Percentiles rank a stretch among this genome's conserved stretches.
Evolutionary conservation across 2,329 filamentous ascomycete species (phyloP).

Genomic region (Diaporthe destruens): DNA sequence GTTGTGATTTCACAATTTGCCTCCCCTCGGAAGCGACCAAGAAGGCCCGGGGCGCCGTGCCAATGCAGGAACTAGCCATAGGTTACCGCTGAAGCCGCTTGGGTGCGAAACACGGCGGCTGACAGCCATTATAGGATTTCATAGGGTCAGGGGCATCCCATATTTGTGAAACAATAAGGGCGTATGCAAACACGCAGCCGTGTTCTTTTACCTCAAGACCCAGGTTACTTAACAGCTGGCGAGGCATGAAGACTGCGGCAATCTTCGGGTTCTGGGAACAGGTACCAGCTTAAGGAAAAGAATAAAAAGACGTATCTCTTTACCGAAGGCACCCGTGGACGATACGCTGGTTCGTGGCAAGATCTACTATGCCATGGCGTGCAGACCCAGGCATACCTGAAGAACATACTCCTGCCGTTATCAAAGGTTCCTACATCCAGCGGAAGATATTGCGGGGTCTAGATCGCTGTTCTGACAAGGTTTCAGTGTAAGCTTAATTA

Average conservation of each 20-base stretch:
- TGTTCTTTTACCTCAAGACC: neutral
- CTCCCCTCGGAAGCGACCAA: neutral
- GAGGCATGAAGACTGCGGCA: too few relatives aligned
- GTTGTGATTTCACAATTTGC: neutral
- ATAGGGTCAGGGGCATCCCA: neutral
- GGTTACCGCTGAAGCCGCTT: neutral
- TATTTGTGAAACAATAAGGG: neutral
- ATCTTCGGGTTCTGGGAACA: neutral
- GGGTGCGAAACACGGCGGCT: too few relatives aligned
- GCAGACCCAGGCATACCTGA: neutral
- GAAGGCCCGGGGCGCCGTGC: neutral
- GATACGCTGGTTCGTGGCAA: neutral
- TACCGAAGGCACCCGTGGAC: neutral
- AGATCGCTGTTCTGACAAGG: constrained; percentile 8
- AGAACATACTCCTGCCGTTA: neutral
- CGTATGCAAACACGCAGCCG: neutral
- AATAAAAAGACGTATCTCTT: neutral
- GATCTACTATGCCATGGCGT: neutral
- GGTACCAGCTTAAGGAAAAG: neutral
- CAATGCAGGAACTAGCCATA: neutral
- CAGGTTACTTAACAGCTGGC: too few relatives aligned
- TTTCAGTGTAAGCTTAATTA: constrained; percentile 13
- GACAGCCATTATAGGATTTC: neutral
- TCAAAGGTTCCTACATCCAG: neutral
- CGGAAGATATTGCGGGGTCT: neutral